Evolutionary conservation across 2,329 filamentous ascomycete genomes (phyloP).

Genomic region (Microcyclospora tardicrescens): DNA sequence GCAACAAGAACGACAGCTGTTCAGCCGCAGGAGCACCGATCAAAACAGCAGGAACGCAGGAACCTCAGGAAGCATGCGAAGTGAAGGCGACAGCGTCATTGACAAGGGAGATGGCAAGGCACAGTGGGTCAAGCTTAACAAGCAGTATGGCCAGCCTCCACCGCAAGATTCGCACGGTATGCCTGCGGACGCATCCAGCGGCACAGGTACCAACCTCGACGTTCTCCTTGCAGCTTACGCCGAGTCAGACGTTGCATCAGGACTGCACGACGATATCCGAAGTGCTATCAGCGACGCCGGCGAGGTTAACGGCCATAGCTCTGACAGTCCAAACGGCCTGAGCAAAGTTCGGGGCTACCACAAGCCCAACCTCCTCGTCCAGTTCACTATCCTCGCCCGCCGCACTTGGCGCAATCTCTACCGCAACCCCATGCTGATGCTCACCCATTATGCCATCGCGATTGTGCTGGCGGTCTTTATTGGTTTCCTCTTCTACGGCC

Average conservation of each 20-base stretch:
- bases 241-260: constrained; percentile 61
- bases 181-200: constrained; percentile 21
- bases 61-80: constrained; percentile 34
- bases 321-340: constrained; percentile 37
- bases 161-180: constrained; percentile 37
- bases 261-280: constrained; percentile 66
- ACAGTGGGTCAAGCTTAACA: constrained; percentile 50
- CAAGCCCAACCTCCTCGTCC: constrained; percentile 63
- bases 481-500: constrained; percentile 88
- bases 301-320: constrained; percentile 47
- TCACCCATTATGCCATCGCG: constrained; percentile 94
- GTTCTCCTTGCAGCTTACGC: constrained; percentile 63
- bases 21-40: constrained; percentile 61
- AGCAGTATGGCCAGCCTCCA: constrained; percentile 34
- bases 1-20: constrained; percentile 82
- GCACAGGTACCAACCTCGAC: constrained; percentile 67
- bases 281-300: constrained; percentile 52
- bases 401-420: constrained; percentile 97
- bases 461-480: constrained; percentile 89
- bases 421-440: constrained; percentile 93
- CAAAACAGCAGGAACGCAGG: constrained; percentile 22
- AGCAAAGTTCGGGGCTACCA: constrained; percentile 60
- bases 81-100: constrained; percentile 40
- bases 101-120: constrained; percentile 33
- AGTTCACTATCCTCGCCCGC: constrained; percentile 79